Base-by-base conservation (phyloP, 257 asterid species). In the Schizonepeta tenuifolia region DNA sequence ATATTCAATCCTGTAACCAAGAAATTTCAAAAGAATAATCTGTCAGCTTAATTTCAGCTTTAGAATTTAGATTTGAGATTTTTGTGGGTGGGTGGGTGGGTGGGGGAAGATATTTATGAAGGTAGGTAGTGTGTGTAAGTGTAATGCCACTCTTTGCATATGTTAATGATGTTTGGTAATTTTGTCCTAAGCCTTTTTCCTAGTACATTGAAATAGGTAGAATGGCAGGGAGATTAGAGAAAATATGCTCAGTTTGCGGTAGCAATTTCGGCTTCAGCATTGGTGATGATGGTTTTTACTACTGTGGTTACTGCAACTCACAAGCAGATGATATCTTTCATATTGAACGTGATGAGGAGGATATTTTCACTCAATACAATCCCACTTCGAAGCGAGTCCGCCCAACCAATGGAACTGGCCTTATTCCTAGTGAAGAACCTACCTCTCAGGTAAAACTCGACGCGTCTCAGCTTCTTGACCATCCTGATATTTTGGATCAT, bases 281-380 rank as follows among this genome's bases (percentile, higher is more conserved):
- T 78, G 83, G 18, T 13, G 92, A 78, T 9, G 93, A 89, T 64
- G 96, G 96, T 41, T 85, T 62, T 79, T 87, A 73, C 69, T 85
- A 85, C 46, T 87, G 97, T 65, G 70, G 58, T 20, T 55, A 67
- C 22, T 93, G 95, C 74, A 74, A 76, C 75, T 77, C 90, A 20
- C 90, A 79, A 77, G 96, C 89, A 0, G 88, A 83, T 21, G 96
- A 79, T 64, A 71, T 85, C 24, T 10, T 84, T 26, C 89, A 89
- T 53, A 80, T 82, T 3, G 90, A 81, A 1, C 65, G 77, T 2
- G 96, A 85, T 10, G 97, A 83, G 0, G 43, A 38, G 3, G 3
- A 38, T 0, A 2, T 82, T 66, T 78, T 66, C 62, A 70, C 13
- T 74, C 68, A 54, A 28, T 91, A 87, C 78, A 18, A 73, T 22